Evolutionary conservation across 2,329 filamentous ascomycete species (phyloP).

Genomic region (Apiospora malaysiana): DNA sequence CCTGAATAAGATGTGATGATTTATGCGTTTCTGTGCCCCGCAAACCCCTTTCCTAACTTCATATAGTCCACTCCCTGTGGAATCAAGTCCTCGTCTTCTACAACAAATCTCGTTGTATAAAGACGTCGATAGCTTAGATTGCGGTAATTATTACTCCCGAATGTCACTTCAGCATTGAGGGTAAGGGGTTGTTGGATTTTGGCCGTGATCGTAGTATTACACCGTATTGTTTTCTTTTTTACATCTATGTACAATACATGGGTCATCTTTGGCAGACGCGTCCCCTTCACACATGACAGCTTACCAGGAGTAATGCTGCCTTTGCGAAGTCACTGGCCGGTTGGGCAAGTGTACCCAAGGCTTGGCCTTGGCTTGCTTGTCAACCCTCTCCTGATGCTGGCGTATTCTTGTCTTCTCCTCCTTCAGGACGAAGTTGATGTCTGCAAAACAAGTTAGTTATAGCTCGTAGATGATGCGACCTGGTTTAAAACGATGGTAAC

Average conservation of each 20-base stretch:
- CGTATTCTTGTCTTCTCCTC: constrained; percentile 91
- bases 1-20: too few species aligned
- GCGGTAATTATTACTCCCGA: not conserved
- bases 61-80: not conserved
- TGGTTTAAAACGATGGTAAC: constrained; percentile 42
- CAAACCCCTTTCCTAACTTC: too few species aligned
- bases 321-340: constrained; percentile 80
- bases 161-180: not conserved
- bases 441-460: constrained; percentile 49
- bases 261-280: not conserved
- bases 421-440: constrained; percentile 82
- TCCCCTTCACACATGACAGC: not conserved
- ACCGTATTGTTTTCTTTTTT: constrained; percentile 6
- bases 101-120: not conserved
- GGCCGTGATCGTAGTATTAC: constrained; percentile 12
- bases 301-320: constrained; percentile 93
- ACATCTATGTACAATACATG: constrained; percentile 24
- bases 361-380: constrained; percentile 75
- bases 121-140: not conserved
- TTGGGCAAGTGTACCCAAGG: constrained; percentile 91
- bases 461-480: constrained; percentile 24
- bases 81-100: not conserved
- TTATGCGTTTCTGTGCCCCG: too few species aligned
- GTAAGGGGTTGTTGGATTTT: not conserved
- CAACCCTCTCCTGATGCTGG: constrained; percentile 76